A percentile compares a stretch with the other conserved stretches of the same genome.
These are phyloP conservation scores for Phytopythium boreale DNA, from an alignment of 352 stramenopile genomes.

Conservation along the genomic window DNA sequence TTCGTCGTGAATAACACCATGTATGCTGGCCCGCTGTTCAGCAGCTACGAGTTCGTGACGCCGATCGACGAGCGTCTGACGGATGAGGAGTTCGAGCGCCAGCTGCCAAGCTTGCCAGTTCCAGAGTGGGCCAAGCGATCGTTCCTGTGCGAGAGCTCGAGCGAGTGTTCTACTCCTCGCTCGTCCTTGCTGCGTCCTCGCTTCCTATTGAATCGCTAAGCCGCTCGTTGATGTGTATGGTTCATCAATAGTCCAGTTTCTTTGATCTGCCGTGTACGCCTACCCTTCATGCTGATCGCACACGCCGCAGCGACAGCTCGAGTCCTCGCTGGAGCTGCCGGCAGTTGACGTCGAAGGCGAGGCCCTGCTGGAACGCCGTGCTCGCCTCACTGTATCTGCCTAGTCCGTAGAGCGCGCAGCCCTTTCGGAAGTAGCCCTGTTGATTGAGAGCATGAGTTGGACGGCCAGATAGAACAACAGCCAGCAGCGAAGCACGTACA, in stretches of 20 bases:
- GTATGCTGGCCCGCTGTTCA: constrained; percentile 37
- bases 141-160: background rate
- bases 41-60: constrained; percentile 34
- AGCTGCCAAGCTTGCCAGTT: background rate
- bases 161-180: background rate
- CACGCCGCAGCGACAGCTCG: constrained; percentile 34
- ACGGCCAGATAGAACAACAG: background rate
- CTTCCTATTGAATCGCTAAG: background rate
- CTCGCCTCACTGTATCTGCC: constrained; percentile 49
- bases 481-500: constrained; percentile 20
- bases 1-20: constrained; percentile 26
- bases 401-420: constrained; percentile 55
- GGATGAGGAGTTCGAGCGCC: constrained; percentile 20
- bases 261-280: background rate
- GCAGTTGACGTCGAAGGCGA: constrained; percentile 60
- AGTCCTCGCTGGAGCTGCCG: constrained; percentile 58
- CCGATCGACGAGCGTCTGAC: constrained; percentile 24
- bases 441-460: background rate
- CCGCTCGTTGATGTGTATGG: background rate
- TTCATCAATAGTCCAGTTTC: background rate
- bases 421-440: constrained; percentile 70
- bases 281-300: constrained; percentile 3
- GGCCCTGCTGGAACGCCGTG: constrained; percentile 55
- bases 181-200: background rate
- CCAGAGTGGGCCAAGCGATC: background rate